A percentile compares a stretch with the other conserved stretches of the same genome.
phyloP scores from a whole-genome alignment of 495 filamentous ascomycete species.

The Evernia prunastri region DNA sequence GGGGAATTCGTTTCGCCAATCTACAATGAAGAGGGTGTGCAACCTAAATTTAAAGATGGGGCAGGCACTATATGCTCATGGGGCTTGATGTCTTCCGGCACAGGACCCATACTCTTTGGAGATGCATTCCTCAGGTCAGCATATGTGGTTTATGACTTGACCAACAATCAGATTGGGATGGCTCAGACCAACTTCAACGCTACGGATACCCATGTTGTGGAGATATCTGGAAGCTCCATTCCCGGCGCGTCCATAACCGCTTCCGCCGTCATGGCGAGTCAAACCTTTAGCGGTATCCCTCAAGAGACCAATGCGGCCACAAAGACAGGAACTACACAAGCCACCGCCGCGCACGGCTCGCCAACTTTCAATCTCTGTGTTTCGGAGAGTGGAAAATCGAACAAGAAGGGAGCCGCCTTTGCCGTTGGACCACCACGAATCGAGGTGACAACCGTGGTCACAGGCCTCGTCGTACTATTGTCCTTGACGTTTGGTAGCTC shows the following conservation, averaged over 20 bases:
- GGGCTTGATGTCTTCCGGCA: constrained; percentile 57
- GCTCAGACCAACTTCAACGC: constrained; percentile 73
- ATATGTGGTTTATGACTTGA: constrained; percentile 82
- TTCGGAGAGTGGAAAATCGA: neutral
- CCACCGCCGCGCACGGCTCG: constrained; percentile 4
- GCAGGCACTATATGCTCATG: constrained; percentile 52
- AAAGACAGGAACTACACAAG: constrained; percentile 16
- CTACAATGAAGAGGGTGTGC: constrained; percentile 37
- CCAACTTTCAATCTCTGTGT: constrained; percentile 22
- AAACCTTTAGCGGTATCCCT: constrained; percentile 24
- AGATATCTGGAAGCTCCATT: constrained; percentile 61
- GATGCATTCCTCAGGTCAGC: constrained; percentile 87
- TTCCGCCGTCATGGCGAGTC: constrained; percentile 49
- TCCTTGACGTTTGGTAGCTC: constrained; percentile 17
- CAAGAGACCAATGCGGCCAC: constrained; percentile 25
- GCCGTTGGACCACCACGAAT: constrained; percentile 8
- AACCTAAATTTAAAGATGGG: constrained; percentile 53
- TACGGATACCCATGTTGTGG: constrained; percentile 53
- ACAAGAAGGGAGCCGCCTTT: constrained; percentile 14
- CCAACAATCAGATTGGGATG: constrained; percentile 72
- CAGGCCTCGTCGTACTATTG: constrained; percentile 12
- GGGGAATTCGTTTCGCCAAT: constrained; percentile 61
- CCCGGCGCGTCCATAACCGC: constrained; percentile 59
- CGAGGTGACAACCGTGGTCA: constrained; percentile 8
- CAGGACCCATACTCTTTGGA: constrained; percentile 62